These are phyloP conservation scores for Chaetoceros muelleri DNA, from an alignment of 108 stramenopile genomes.

Conservation along the genomic window DNA sequence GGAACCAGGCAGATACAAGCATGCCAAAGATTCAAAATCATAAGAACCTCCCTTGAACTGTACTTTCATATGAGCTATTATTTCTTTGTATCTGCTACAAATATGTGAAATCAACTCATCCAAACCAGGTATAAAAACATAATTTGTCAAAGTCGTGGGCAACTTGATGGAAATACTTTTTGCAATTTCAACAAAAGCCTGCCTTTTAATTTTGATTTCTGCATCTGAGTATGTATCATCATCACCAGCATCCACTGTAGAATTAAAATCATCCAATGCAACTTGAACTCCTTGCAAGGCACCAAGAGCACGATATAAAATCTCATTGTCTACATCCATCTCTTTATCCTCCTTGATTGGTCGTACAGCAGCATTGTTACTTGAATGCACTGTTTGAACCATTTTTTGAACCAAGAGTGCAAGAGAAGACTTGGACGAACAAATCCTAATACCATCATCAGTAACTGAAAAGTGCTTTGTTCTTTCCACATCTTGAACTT, in stretches of 20 bases:
- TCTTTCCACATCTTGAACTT: too few species aligned
- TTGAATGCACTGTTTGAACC: conserved; percentile 39
- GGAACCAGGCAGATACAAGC: conserved; percentile 29
- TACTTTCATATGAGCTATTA: conserved; percentile 10
- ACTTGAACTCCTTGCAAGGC: conserved; percentile 41
- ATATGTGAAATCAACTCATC: conserved; percentile 36
- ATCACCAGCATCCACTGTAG: conserved; percentile 12
- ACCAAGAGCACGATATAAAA: conserved; percentile 47
- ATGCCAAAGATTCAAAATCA: conserved; percentile 50
- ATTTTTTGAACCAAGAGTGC: conserved; percentile 36
- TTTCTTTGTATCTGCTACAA: conserved; percentile 15
- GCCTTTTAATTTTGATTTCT: conserved; percentile 33
- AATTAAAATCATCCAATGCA: conserved; percentile 43
- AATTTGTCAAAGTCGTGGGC: conserved; percentile 1
- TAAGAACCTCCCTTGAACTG: conserved; percentile 24
- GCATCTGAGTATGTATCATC: conserved; percentile 3
- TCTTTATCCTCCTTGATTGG: too few species aligned
- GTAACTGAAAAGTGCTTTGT: too few species aligned
- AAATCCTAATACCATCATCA: too few species aligned
- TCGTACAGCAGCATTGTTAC: not conserved
- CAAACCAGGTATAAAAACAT: conserved; percentile 39
- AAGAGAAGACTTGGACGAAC: conserved; percentile 7
- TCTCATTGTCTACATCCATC: conserved; percentile 22
- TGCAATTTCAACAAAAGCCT: conserved; percentile 34
- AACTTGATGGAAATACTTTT: conserved; percentile 25